phyloP scores from a whole-genome alignment of 1,139 yeast genomes.

The Wickerhamomyces sp. region DNA sequence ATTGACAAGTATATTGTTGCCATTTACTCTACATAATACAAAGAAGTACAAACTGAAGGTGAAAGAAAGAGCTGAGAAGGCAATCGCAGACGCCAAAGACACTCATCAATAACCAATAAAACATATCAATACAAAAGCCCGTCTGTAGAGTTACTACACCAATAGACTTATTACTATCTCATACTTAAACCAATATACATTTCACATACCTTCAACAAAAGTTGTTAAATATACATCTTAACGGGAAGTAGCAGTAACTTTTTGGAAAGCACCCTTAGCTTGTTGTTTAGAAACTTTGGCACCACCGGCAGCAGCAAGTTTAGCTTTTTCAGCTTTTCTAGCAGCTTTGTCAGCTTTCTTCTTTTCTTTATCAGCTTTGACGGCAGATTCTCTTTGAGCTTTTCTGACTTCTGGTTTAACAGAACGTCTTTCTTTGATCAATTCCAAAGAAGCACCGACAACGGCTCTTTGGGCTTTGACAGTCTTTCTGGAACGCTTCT shows the following conservation, averaged over 20 bases:
- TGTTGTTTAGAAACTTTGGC: constrained; percentile 74
- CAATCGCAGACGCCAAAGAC: constrained; percentile 19
- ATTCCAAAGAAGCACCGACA: constrained; percentile 98
- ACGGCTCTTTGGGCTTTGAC: constrained; percentile 98
- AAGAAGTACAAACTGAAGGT: constrained; percentile 18
- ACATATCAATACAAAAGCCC: too few relatives aligned
- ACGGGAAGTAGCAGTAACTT: constrained; percentile 96
- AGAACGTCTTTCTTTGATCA: constrained; percentile 96
- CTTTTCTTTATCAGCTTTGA: constrained; percentile 90
- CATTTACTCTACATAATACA: constrained; percentile 32
- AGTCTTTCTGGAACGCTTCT: constrained; percentile 96
- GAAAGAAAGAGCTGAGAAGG: constrained; percentile 13
- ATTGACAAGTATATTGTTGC: constrained; percentile 33
- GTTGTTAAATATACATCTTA: constrained; percentile 33
- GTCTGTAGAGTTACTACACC: too few relatives aligned
- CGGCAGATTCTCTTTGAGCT: constrained; percentile 92
- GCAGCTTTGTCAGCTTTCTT: constrained; percentile 91
- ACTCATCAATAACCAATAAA: too few relatives aligned
- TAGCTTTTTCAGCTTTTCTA: constrained; percentile 94
- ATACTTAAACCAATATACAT: constrained; percentile 9
- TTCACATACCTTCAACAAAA: constrained; percentile 6
- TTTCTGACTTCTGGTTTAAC: constrained; percentile 96
- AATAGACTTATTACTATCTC: too few relatives aligned
- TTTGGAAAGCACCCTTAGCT: constrained; percentile 93
- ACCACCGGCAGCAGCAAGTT: constrained; percentile 70